Evolutionary conservation across 495 filamentous ascomycete genomes (phyloP).

Genomic region (Schizothecium vesticola): DNA sequence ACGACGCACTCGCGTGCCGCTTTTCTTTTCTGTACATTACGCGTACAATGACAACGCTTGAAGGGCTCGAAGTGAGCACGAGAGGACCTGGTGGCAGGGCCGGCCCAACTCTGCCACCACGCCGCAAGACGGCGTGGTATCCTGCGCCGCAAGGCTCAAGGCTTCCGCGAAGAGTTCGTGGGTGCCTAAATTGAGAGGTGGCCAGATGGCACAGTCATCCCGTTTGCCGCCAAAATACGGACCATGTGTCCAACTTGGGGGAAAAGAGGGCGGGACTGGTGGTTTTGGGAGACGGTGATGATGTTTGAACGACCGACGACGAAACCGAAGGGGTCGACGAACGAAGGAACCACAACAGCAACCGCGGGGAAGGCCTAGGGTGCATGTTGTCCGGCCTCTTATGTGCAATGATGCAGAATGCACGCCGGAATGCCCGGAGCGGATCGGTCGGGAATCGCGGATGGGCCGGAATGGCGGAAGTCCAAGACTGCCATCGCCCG

Average conservation of each 20-base stretch:
- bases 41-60: neutral
- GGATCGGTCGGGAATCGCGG: neutral
- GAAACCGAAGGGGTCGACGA: neutral
- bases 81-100: neutral
- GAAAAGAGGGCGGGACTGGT: neutral
- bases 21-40: constrained; percentile 1
- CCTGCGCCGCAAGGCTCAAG: too few relatives aligned
- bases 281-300: neutral
- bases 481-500: neutral
- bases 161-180: too few relatives aligned
- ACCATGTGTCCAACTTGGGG: neutral
- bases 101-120: too few relatives aligned
- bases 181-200: too few relatives aligned
- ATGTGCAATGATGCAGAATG: neutral
- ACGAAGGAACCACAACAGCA: neutral
- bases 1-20: constrained; percentile 13
- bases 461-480: neutral
- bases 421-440: neutral
- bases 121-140: too few relatives aligned
- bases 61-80: neutral
- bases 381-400: neutral
- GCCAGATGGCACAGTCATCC: too few relatives aligned
- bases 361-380: neutral
- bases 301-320: neutral
- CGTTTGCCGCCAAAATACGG: neutral